Conservation (phyloP, 2,329 filamentous ascomycete species). For the Penicillium corylophilum region DNA sequence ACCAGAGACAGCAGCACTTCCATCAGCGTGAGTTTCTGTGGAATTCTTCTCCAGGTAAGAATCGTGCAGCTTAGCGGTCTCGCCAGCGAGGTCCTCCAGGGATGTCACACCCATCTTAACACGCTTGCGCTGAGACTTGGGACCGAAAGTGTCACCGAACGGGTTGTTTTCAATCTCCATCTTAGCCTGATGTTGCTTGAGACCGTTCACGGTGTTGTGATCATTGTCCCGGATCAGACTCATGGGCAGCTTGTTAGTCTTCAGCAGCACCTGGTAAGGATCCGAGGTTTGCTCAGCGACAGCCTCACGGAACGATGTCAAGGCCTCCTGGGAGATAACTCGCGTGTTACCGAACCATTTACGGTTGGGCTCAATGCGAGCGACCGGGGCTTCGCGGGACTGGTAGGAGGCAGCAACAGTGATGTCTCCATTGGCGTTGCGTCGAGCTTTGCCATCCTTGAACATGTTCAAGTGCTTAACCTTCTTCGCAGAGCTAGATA, state of each 20-base stretch:
- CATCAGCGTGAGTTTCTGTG: conserved; percentile 73
- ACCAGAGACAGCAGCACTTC: conserved; percentile 60
- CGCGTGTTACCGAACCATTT: conserved; percentile 98
- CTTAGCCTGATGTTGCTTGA: conserved; percentile 92
- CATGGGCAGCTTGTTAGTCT: conserved; percentile 97
- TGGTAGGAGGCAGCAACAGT: conserved; percentile 82
- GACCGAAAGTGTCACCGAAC: conserved; percentile 86
- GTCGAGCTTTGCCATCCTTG: conserved; percentile 79
- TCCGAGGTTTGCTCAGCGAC: conserved; percentile 88
- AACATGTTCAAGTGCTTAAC: conserved; percentile 86
- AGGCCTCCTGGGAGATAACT: conserved; percentile 82
- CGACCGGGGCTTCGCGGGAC: conserved; percentile 74
- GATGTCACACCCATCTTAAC: conserved; percentile 83
- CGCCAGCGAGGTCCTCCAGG: conserved; percentile 77
- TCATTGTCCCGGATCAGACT: conserved; percentile 80
- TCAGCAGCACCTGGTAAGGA: conserved; percentile 91
- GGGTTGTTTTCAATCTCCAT: conserved; percentile 86
- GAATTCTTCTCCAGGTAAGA: conserved; percentile 78
- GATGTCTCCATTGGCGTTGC: conserved; percentile 81
- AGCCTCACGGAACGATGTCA: conserved; percentile 83
- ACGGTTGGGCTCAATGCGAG: conserved; percentile 89
- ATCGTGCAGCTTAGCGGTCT: conserved; percentile 77
- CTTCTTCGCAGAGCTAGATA: conserved; percentile 69
- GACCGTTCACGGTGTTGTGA: conserved; percentile 64
- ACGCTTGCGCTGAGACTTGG: conserved; percentile 88